Percentiles rank a stretch among this genome's conserved stretches.
Conservation (phyloP, 805 yeast genomes). For the Ogataea degrootiae region DNA sequence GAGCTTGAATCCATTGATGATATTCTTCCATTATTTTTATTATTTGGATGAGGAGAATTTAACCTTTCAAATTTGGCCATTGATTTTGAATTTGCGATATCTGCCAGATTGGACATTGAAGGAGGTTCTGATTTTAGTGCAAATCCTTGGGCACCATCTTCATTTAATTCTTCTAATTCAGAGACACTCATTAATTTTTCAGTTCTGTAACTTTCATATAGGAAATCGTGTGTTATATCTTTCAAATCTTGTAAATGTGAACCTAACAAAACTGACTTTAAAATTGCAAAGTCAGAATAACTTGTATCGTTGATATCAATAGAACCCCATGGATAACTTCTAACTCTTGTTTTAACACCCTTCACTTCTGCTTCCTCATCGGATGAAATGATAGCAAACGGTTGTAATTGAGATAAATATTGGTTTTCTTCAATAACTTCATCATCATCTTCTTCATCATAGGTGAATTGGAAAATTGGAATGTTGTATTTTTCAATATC, state of each 20-base stretch:
- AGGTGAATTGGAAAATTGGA: constrained; percentile 69
- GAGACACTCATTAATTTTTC: constrained; percentile 55
- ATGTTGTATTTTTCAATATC: constrained; percentile 68
- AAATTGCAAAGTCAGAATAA: constrained; percentile 48
- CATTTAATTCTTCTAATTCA: constrained; percentile 33
- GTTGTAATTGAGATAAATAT: constrained; percentile 58
- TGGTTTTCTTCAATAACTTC: constrained; percentile 69
- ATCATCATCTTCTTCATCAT: constrained; percentile 64
- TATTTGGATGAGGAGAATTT: constrained; percentile 3
- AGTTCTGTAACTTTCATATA: constrained; percentile 62
- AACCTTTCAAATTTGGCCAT: constrained; percentile 22
- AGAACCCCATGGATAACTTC: constrained; percentile 76
- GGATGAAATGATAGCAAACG: constrained; percentile 68
- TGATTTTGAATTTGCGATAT: constrained; percentile 34
- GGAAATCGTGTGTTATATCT: constrained; percentile 61
- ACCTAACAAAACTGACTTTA: constrained; percentile 53
- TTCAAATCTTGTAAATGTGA: constrained; percentile 60
- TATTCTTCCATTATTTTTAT: neutral
- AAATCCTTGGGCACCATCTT: constrained; percentile 10
- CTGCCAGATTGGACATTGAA: constrained; percentile 61
- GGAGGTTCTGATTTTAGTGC: constrained; percentile 37
- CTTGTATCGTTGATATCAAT: constrained; percentile 51
- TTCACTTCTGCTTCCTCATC: constrained; percentile 50
- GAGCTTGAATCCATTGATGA: constrained; percentile 7
- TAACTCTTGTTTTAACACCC: constrained; percentile 50